Evolutionary conservation across 2,329 filamentous ascomycete genomes (phyloP).

Genomic region (Penicillium sp.): DNA sequence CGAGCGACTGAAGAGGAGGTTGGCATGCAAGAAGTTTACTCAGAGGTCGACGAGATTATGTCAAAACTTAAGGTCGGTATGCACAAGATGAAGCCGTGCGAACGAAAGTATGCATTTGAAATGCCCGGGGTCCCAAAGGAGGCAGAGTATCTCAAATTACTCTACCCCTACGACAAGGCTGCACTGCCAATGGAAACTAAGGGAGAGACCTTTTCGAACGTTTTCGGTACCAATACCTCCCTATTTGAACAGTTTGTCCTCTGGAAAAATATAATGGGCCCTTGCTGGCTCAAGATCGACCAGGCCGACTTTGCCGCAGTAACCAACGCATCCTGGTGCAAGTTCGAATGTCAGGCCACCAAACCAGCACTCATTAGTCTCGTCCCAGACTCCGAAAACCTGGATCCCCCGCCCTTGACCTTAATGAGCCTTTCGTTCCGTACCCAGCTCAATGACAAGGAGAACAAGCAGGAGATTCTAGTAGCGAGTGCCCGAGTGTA

Average conservation of each 20-base stretch:
- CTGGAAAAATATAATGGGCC: conserved; percentile 99
- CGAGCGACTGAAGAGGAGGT: conserved; percentile 73
- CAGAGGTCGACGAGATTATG: conserved; percentile 87
- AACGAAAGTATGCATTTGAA: conserved; percentile 94
- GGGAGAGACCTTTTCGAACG: conserved; percentile 88
- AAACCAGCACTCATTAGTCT: conserved; percentile 74
- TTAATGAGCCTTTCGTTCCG: conserved; percentile 93
- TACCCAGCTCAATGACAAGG: conserved; percentile 82
- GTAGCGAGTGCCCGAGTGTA: conserved; percentile 90
- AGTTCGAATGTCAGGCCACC: conserved; percentile 79
- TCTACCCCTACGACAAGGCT: conserved; percentile 89
- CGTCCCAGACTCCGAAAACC: conserved; percentile 71
- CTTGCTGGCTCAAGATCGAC: conserved; percentile 92
- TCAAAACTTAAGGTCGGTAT: conserved; percentile 77
- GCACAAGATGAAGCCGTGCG: conserved; percentile 90
- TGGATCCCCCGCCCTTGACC: conserved; percentile 82
- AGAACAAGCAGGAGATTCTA: conserved; percentile 95
- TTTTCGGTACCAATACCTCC: conserved; percentile 90
- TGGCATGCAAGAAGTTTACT: conserved; percentile 83
- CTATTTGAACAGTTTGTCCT: conserved; percentile 98
- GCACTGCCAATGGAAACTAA: conserved; percentile 65
- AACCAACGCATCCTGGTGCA: conserved; percentile 95
- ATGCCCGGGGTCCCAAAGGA: conserved; percentile 82
- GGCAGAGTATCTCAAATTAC: conserved; percentile 86
- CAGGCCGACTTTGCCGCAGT: conserved; percentile 78